Evolutionary conservation across 768 basidiomycete genomes (phyloP).

Genomic region (Mrakia hoshinonis): DNA sequence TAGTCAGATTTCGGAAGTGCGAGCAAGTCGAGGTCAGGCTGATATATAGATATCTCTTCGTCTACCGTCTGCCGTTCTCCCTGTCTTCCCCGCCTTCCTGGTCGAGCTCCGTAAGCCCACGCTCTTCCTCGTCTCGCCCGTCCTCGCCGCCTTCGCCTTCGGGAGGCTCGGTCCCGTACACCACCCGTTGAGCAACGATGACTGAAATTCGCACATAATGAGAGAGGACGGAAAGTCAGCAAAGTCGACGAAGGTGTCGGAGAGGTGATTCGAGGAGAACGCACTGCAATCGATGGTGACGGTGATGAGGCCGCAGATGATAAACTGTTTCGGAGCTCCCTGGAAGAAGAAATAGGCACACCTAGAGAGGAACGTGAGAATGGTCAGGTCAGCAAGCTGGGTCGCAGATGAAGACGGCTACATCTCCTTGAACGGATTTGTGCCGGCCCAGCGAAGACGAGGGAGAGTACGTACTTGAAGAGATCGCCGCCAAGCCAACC

Average conservation of each 20-base stretch:
- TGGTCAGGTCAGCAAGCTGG: no score
- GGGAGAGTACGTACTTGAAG: conserved; percentile 13
- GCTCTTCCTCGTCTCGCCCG: not conserved
- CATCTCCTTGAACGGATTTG: no score
- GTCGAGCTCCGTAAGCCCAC: not conserved
- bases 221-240: not conserved
- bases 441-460: not conserved
- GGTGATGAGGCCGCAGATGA: conserved; percentile 25
- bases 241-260: not conserved
- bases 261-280: not conserved
- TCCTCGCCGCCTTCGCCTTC: not conserved
- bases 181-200: conserved; percentile 15
- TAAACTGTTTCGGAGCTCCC: conserved; percentile 15
- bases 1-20: no score
- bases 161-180: not conserved
- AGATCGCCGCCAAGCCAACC: conserved; percentile 28
- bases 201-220: not conserved
- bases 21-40: no score
- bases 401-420: no score
- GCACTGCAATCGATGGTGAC: conserved; percentile 20
- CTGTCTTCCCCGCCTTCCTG: no score
- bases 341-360: conserved; percentile 26
- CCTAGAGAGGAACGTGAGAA: not conserved
- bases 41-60: no score
- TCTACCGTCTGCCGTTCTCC: no score